Evolutionary conservation across 2,329 filamentous ascomycete species (phyloP), one percentile per base, ranked within the genome.

Genomic region (Pseudocercospora fuligena): DNA sequence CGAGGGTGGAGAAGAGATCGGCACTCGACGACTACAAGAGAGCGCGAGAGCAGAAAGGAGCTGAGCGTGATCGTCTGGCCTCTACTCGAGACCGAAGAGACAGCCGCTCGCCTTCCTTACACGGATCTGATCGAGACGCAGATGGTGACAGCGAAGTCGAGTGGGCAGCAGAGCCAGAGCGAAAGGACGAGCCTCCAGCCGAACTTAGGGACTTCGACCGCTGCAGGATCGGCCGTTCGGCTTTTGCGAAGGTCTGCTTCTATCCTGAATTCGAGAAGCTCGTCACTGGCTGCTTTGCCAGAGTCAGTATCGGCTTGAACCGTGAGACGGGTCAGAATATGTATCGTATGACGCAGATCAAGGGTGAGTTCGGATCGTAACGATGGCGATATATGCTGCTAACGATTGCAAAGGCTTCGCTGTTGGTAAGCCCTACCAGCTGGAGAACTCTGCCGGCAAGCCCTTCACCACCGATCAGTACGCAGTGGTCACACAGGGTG

Each of bases 171-270:
- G 82, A 80, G 69, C 84, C 83, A 72, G 80, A 84, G 29, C 73
- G 71, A 29, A 64, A 67, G 12, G 90, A 89, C 70, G 87, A 89
- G 49, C 87, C 88, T 14, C 90, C 89, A 27, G 88, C 92, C 1
- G 88, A 91, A 40, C 83, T 97, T 21, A 86, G 86, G n/a, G 93
- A 98, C 78, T 89, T 94, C 70, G 91, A 98, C 76, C 88, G 92
- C 60, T 88, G 94, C 61, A 89, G 93, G 65, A 87, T 99, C 66
- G 92, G 94, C 59, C 88, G 95, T 69, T 91, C 88, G 72, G 92
- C 93, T 75, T 97, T 99, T 78, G 90, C 91, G 6, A 89, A 94
- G 75, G 91, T 97, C 63, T 97, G 93, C 84, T 97, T 97, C 82
- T 94, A 94, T 73, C 95, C 95, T 11, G 90, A 90, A 3, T 97